Evolutionary conservation across 192 early-diverging fungal genomes (phyloP), one percentile per base, ranked within the genome.

Genomic region (Geosiphon pyriformis): DNA sequence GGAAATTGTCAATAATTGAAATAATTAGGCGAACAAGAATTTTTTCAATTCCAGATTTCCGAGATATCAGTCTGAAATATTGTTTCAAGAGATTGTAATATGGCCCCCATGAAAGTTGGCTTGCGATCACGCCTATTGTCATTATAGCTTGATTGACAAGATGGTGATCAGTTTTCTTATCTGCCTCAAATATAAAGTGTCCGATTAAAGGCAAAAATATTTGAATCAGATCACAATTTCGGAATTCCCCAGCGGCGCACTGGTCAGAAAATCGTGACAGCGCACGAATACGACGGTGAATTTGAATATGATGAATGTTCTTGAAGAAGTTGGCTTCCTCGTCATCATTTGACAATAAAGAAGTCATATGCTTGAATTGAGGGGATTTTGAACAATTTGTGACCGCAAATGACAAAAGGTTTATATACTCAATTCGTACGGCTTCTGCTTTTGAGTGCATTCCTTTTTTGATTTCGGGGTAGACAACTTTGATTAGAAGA

Each of bases 241-340:
- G 66, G 37, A 93, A 73, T 8, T 67, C 63, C 4, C 81, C 83
- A 30, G 62, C 70, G 1, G 69, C 71, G 4, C 71, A 74, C 47
- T 74, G 78, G 59, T 80, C 81, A 27, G 83, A 76, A 64, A 99
- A 80, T 20, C 94, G 85, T 49, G 80, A 78, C 61, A 98, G 65
- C 0, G 95, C 90, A 56, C 92, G 84, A 6, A 90, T 69, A 59
- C 97, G 92, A 64, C 97, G 88, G 73, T 99, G 97, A 18, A 90
- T 76, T 79, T 99, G 97, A 63, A 99, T 85, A 67, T 99, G 97
- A 64, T 92, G 83, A 59, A 98, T 84, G 70, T 99, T 99, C 74
- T 83, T 87, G 72, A 98, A 99, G 77, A 99, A 94, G 61, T 88
- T 95, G 4, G 91, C 86, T 68, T 99, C 93, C n/a, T 94, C 91